These are phyloP conservation scores for Amanita rubescens DNA, from an alignment of 768 basidiomycete species.

Conservation along the genomic window DNA sequence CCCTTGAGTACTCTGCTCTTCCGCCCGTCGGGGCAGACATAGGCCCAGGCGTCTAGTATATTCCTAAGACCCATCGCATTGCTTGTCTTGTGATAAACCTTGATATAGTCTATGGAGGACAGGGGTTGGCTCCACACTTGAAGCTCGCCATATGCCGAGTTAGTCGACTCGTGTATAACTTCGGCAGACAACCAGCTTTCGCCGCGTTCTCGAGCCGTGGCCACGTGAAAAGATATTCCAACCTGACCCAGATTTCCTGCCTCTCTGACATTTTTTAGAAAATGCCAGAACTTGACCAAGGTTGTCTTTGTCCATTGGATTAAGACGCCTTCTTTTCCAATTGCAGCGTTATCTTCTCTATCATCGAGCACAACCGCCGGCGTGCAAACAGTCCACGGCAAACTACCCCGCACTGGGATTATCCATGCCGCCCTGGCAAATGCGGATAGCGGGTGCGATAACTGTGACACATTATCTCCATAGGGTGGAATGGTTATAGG, in stretches of 20 bases:
- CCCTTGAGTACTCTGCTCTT: conserved; percentile 42
- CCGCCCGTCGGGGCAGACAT: conserved; percentile 9
- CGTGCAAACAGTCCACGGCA: conserved; percentile 42
- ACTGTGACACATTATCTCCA: conserved; percentile 19
- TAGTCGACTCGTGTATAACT: neutral
- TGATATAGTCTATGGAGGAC: conserved; percentile 41
- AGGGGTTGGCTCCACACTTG: conserved; percentile 16
- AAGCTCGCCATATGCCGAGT: neutral
- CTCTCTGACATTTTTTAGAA: conserved; percentile 33
- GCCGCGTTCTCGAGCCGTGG: conserved; percentile 13
- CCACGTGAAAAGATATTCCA: conserved; percentile 41
- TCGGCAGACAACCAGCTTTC: neutral
- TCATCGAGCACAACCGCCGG: conserved; percentile 32
- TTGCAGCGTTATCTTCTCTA: conserved; percentile 9
- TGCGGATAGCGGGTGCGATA: conserved; percentile 18
- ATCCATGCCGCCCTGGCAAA: conserved; percentile 47
- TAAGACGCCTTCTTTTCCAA: conserved; percentile 14
- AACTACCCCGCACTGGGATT: conserved; percentile 45
- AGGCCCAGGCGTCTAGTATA: conserved; percentile 44
- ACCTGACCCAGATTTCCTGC: conserved; percentile 34
- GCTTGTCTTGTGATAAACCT: conserved; percentile 49
- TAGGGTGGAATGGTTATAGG: conserved; percentile 32
- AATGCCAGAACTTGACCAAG: conserved; percentile 42
- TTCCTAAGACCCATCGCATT: conserved; percentile 42
- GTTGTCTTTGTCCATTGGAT: conserved; percentile 42